These are phyloP conservation scores for Aegilops speltoides DNA, from an alignment of 176 grass and related monocot genomes.

Conservation along the genomic window DNA sequence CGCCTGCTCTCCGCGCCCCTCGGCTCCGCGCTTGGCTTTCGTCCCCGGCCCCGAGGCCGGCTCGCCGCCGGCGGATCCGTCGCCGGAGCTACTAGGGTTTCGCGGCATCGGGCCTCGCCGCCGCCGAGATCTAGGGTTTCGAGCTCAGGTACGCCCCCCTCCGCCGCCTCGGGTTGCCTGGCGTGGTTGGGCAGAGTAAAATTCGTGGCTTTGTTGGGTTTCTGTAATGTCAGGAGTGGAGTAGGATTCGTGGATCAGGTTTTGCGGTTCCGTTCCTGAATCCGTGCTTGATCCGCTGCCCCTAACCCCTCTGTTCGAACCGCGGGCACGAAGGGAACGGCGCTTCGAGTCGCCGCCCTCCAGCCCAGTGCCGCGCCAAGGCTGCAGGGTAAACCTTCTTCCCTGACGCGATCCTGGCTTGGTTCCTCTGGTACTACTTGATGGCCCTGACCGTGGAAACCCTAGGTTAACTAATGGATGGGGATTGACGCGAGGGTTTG, in stretches of 20 bases:
- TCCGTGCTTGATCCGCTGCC: not conserved
- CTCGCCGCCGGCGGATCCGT: not conserved
- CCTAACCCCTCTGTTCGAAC: no score
- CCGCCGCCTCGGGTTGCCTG: not conserved
- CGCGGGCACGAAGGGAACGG: no score
- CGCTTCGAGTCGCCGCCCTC: no score
- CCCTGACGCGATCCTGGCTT: no score
- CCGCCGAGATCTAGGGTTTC: conserved; percentile 36
- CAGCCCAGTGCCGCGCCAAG: no score
- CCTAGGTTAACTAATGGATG: no score
- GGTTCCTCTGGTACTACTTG: no score
- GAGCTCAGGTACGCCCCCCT: conserved; percentile 17
- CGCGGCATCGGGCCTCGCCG: not conserved
- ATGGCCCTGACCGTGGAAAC: no score
- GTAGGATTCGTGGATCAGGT: conserved; percentile 12
- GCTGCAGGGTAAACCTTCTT: no score
- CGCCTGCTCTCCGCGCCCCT: not conserved
- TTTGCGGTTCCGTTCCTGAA: not conserved
- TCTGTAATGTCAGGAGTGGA: not conserved
- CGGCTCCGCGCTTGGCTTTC: not conserved
- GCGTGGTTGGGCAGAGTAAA: not conserved
- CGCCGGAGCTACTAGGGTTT: conserved; percentile 42
- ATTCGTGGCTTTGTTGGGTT: not conserved
- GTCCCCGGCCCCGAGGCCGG: no score
- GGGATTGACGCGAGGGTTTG: no score